These are phyloP conservation scores for Pterula multifida DNA, from an alignment of 1,284 basidiomycete genomes.

Conservation along the genomic window DNA sequence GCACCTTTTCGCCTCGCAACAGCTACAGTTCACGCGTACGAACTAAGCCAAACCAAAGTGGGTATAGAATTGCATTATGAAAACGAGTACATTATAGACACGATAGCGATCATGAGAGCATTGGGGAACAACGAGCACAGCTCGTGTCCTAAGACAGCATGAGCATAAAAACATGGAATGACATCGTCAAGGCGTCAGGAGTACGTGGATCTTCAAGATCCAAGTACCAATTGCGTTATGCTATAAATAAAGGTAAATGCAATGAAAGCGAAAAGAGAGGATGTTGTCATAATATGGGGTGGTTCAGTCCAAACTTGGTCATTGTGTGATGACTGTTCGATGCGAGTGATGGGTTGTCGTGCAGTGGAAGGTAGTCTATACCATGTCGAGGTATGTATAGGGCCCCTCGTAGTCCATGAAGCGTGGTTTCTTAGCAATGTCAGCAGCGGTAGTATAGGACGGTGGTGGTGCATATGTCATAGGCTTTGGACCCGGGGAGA, in stretches of 20 bases:
- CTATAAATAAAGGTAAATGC: not conserved
- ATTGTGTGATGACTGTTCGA: not conserved
- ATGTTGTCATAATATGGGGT: not conserved
- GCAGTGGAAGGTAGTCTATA: not conserved
- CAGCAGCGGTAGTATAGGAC: not conserved
- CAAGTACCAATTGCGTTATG: not conserved
- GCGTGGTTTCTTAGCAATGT: not conserved
- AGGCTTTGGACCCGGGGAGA: not conserved
- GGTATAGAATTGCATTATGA: not conserved
- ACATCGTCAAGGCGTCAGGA: constrained; percentile 1
- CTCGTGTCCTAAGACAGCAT: not conserved
- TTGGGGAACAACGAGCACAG: not conserved
- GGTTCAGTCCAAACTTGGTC: too few relatives aligned
- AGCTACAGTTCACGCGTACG: too few relatives aligned
- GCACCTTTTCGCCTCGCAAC: too few relatives aligned
- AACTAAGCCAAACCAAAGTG: not conserved
- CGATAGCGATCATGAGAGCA: not conserved
- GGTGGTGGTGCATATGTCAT: not conserved
- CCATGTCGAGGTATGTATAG: not conserved
- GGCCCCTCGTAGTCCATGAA: not conserved
- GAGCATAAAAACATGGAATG: not conserved
- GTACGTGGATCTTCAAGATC: not conserved
- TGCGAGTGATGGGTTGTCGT: not conserved
- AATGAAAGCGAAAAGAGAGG: not conserved
- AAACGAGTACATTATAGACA: not conserved